Evolutionary conservation across 1,139 yeast genomes (phyloP).

Genomic region (Spathaspora sp.): DNA sequence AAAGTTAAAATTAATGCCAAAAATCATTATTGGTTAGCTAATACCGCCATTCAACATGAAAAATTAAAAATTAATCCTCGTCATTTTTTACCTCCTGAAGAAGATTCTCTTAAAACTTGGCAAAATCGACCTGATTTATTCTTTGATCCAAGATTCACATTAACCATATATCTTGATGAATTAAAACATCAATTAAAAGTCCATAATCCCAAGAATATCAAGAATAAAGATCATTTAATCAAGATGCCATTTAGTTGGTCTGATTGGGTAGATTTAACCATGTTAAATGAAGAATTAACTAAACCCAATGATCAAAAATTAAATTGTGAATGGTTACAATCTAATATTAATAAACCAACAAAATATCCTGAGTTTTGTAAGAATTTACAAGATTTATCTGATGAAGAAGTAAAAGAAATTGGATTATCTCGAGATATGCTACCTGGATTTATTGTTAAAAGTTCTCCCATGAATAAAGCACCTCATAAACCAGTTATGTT

Average conservation of each 20-base stretch:
- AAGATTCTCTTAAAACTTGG: slow-evolving; percentile 15
- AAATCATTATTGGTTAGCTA: slow-evolving; percentile 29
- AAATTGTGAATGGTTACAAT: slow-evolving; percentile 29
- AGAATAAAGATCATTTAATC: slow-evolving; percentile 17
- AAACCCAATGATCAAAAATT: slow-evolving; percentile 36
- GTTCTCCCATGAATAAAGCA: slow-evolving; percentile 30
- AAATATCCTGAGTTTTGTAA: slow-evolving; percentile 21
- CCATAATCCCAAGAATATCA: slow-evolving; percentile 19
- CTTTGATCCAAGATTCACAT: slow-evolving; percentile 28
- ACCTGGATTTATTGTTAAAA: slow-evolving; percentile 47
- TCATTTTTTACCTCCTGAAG: slow-evolving; percentile 20
- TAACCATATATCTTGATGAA: slow-evolving; percentile 23
- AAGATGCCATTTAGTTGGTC: slow-evolving; percentile 37
- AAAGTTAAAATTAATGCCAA: slow-evolving; percentile 22
- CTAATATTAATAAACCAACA: slow-evolving; percentile 24
- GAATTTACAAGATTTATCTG: slow-evolving; percentile 15
- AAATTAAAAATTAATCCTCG: slow-evolving; percentile 20
- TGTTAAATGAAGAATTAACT: slow-evolving; percentile 40
- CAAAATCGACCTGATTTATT: slow-evolving; percentile 16
- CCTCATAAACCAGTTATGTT: slow-evolving; percentile 32
- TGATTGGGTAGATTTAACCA: slow-evolving; percentile 26
- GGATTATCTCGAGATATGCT: slow-evolving; percentile 17
- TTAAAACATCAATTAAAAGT: slow-evolving; percentile 16
- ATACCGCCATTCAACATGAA: slow-evolving; percentile 24
- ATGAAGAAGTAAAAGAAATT: slow-evolving; percentile 13